Base-by-base conservation (phyloP, 2,329 filamentous ascomycete species). In the Sordariomycetes sp. region DNA sequence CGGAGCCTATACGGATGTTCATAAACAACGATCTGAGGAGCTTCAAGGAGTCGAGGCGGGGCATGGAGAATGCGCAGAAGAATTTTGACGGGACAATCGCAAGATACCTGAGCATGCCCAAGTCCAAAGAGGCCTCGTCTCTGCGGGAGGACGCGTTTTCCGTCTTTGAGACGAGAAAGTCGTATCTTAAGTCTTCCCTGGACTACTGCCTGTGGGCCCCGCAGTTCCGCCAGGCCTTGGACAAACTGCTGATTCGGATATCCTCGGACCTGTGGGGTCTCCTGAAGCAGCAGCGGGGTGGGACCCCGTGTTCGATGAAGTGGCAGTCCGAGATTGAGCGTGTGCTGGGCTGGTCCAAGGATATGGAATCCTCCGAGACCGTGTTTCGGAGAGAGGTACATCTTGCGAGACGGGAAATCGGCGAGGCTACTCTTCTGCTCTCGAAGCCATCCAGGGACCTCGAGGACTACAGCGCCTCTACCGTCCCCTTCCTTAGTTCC, bases 111-210 rank as follows among this genome's bases (percentile, higher is more conserved):
- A 78, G 82, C 3, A 91, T 97, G 71, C 88, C 86, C 63, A 97
- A 97, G 76, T 87, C 90, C 6, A 99, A 97, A 72, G 94, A 99
- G 71, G 83, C 93, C 0, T 97, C 91, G 0, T 83, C 91, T 1
- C 77, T 99, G 59, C 82, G 94, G 60, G 94, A 99, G 71, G 94
- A 99, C 72, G 94, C 94, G 0, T 99, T 99, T 67, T 87, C 94
- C 68, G 83, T 97, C 43, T 94, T 96, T 69, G 94, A 97, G 75
- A 89, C 90, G 25, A 84, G 93, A 60, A 95, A 94, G 67, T 83
- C 86, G 35, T 99, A 99, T 69, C 78, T 97, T 51, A 93, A 91
- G 69, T 88, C 92, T 1, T 92, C 90, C 16, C 86, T 99, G 82
- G 94, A 99, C 71, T 97, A 92, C 69, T 96, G 90, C 65, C 84